A percentile compares a stretch with the other conserved stretches of the same genome.
These are phyloP conservation scores for Spiraea crenata DNA, from an alignment of 331 rosid species.

Conservation along the genomic window DNA sequence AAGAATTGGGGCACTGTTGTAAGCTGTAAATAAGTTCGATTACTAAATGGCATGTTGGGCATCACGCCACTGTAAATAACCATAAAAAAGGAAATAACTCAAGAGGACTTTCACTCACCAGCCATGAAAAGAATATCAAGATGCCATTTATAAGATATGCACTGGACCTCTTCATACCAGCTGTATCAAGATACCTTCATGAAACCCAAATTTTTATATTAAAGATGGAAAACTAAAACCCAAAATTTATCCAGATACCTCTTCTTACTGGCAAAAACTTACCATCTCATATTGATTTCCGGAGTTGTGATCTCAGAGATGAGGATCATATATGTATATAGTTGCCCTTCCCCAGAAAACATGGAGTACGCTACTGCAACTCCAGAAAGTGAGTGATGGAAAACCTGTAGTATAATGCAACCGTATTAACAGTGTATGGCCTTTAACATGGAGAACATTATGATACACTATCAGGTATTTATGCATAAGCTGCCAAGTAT, in stretches of 20 bases:
- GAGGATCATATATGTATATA: constrained; percentile 53
- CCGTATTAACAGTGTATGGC: constrained; percentile 3
- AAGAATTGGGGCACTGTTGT: not conserved
- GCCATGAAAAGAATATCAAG: constrained; percentile 50
- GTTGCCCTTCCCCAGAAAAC: constrained; percentile 55
- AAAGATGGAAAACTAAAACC: not conserved
- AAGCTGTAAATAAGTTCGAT: not conserved
- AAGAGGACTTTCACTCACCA: constrained; percentile 39
- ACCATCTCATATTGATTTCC: constrained; percentile 59
- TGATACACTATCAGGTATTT: not conserved
- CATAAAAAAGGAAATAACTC: not conserved
- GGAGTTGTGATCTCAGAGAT: constrained; percentile 56
- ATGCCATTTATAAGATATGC: constrained; percentile 51
- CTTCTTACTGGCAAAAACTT: not conserved
- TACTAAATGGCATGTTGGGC: not conserved
- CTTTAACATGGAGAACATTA: not conserved
- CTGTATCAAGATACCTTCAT: constrained; percentile 53
- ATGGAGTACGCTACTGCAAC: constrained; percentile 47
- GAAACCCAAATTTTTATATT: constrained; percentile 13
- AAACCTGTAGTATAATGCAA: constrained; percentile 32
- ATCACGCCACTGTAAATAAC: not conserved
- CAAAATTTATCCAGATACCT: not conserved
- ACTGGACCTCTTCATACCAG: constrained; percentile 50
- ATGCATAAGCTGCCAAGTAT: too few relatives aligned
- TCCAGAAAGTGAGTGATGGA: constrained; percentile 51